Conservation (phyloP, 2,329 filamentous ascomycete genomes). For the Colletotrichum tropicicola region DNA sequence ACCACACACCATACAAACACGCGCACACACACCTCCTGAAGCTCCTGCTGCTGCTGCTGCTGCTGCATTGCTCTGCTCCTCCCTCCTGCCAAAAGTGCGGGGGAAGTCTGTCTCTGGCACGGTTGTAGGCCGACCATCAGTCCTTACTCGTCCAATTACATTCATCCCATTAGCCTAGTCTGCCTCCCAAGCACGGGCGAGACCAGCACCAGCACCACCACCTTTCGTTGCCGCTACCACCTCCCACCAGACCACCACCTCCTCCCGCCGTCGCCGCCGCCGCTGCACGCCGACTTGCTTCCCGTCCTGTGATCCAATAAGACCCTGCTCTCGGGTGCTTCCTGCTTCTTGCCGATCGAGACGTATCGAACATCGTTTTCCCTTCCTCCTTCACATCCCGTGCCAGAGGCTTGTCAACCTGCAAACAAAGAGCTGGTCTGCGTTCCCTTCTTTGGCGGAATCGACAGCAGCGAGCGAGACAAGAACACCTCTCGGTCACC, state of each 20-base stretch:
- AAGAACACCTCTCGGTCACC: slow-evolving; percentile 15
- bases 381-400: slow-evolving; percentile 14
- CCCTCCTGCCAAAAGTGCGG: slow-evolving; percentile 20
- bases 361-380: slow-evolving; percentile 24
- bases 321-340: slow-evolving; percentile 27
- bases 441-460: slow-evolving; percentile 17
- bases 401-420: slow-evolving; percentile 29
- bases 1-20: slow-evolving; percentile 3
- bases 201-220: slow-evolving; percentile 11
- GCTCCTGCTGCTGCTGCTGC: slow-evolving; percentile 1
- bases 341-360: slow-evolving; percentile 28
- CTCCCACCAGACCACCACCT: slow-evolving; percentile 7
- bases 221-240: background rate
- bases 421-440: slow-evolving; percentile 25
- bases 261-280: slow-evolving; percentile 2
- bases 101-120: slow-evolving; percentile 20
- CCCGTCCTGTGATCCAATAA: slow-evolving; percentile 20
- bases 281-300: slow-evolving; percentile 26
- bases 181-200: slow-evolving; percentile 17
- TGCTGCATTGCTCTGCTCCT: slow-evolving; percentile 2
- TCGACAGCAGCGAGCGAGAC: background rate
- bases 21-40: slow-evolving; percentile 20
- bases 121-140: slow-evolving; percentile 24
- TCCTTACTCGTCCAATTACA: slow-evolving; percentile 22
- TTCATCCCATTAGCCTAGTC: slow-evolving; percentile 23